phyloP scores from a whole-genome alignment of 1,284 basidiomycete species.

The Boletus sp. region DNA sequence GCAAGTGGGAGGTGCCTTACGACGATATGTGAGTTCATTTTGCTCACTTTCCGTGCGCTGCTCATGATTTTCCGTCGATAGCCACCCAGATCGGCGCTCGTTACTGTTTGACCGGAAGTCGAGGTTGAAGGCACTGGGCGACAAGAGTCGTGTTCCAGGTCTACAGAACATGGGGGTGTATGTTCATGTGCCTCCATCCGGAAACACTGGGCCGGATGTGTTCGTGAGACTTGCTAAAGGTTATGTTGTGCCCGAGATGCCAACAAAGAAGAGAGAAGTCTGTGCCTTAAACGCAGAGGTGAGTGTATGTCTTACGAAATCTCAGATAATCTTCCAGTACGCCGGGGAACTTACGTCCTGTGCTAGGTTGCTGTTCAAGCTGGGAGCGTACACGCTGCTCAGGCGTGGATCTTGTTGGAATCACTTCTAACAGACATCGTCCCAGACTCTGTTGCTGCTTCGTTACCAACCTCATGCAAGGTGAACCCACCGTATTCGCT shows the following conservation, averaged over 20 bases:
- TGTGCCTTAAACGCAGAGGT: constrained; percentile 57
- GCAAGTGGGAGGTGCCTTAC: constrained; percentile 73
- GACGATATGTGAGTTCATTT: constrained; percentile 72
- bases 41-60: background rate
- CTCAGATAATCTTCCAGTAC: no score
- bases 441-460: constrained; percentile 32
- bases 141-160: constrained; percentile 44
- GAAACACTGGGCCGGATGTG: constrained; percentile 40
- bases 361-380: constrained; percentile 59
- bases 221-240: constrained; percentile 66
- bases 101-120: constrained; percentile 38
- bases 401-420: constrained; percentile 68
- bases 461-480: constrained; percentile 29
- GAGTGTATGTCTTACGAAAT: constrained; percentile 7
- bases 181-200: constrained; percentile 12
- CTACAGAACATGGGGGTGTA: constrained; percentile 59
- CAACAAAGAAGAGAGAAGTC: constrained; percentile 38
- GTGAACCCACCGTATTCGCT: constrained; percentile 20
- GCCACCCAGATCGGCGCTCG: constrained; percentile 49
- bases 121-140: constrained; percentile 52
- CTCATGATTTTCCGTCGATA: constrained; percentile 25
- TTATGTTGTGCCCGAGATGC: constrained; percentile 62
- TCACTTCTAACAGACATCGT: constrained; percentile 54
- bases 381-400: constrained; percentile 60
- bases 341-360: background rate